Base-by-base conservation (phyloP, 306 rosid species). In the Datisca glomerata region DNA sequence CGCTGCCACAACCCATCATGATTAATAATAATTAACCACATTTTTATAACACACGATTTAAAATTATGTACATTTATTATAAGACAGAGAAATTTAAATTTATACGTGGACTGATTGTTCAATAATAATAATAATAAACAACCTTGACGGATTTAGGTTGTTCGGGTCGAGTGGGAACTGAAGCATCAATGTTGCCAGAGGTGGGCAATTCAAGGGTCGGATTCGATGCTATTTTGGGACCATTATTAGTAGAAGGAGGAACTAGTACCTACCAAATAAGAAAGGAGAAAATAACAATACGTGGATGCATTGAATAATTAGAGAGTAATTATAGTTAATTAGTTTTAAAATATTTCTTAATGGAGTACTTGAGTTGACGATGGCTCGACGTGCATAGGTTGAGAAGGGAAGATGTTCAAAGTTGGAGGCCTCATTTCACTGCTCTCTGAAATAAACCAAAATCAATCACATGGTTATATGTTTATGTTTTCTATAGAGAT, bases 311-410 rank as follows among this genome's bases (percentile, higher is more conserved):
- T n/a, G n/a, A n/a, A n/a, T n/a, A n/a, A n/a, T n/a, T n/a, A n/a
- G n/a, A n/a, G n/a, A n/a, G n/a, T n/a, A n/a, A n/a, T n/a, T n/a
- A n/a, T n/a, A n/a, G n/a, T n/a, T n/a, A n/a, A n/a, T n/a, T n/a
- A n/a, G n/a, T n/a, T n/a, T n/a, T n/a, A n/a, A n/a, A n/a, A n/a
- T n/a, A n/a, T n/a, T n/a, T n/a, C n/a, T n/a, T n/a, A n/a, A n/a
- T n/a, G n/a, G 11, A 18, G 7, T 38, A 38, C 43, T 38, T 38
- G 17, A 2, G 43, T 38, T 38, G 43, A 15, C 12, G 43, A 38
- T 5, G 43, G 43, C 19, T n/a, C 43, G 12, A 38, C 43, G 43
- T 38, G 43, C 43, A 38, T 38, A n/a, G 43, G 43, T 9, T 38
- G 43, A 13, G 43, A 38, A 3, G 43, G 43, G 21, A 38, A 38